Base-by-base conservation (phyloP, 2,329 filamentous ascomycete species). In the Fusarium veterinarium region DNA sequence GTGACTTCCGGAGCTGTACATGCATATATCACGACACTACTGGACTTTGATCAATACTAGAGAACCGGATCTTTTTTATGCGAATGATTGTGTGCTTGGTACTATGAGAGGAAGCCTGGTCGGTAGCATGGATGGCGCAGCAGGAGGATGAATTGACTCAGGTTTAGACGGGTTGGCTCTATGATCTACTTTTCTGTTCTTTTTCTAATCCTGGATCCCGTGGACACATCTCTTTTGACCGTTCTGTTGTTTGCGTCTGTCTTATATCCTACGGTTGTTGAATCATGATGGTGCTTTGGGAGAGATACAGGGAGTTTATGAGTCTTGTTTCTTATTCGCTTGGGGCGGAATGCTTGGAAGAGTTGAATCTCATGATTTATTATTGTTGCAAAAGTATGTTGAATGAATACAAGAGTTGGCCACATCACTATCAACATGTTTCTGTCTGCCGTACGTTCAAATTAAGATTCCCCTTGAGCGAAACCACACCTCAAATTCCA, bases 341-440 rank as follows among this genome's bases (percentile, higher is more conserved):
- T 46, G 44, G 35, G 25, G 31, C 37, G 16, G 28, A 52, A 33
- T 57, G 45, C 30, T n/a, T 38, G 44, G 37, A 37, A 42, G 55
- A 51, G 25, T 45, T 46, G 51, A 30, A 33, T 51, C n/a, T 55
- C 30, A 57, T 45, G 38, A 41, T 57, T 25, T 65, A 37, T 30
- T 28, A 46, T 51, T 42, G 52, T 60, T 65, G 59, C 45, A 72
- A 72, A 73, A 72, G 69, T 67, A 48, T 70, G 59, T 61, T 35
- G 44, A 60, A 55, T 66, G 41, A 72, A 70, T 73, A 56, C 45
- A 73, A 70, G 41, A 56, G 40, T 58, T 61, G 55, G 25, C 31
- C 41, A 45, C 19, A 16, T 35, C n/a, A 45, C n/a, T 14, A 55
- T 56, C 33, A 35, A 44, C 14, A n/a, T n/a, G 16, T 60, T 20